phyloP scores from a whole-genome alignment of 1,284 basidiomycete species.

The Tilletia horrida region DNA sequence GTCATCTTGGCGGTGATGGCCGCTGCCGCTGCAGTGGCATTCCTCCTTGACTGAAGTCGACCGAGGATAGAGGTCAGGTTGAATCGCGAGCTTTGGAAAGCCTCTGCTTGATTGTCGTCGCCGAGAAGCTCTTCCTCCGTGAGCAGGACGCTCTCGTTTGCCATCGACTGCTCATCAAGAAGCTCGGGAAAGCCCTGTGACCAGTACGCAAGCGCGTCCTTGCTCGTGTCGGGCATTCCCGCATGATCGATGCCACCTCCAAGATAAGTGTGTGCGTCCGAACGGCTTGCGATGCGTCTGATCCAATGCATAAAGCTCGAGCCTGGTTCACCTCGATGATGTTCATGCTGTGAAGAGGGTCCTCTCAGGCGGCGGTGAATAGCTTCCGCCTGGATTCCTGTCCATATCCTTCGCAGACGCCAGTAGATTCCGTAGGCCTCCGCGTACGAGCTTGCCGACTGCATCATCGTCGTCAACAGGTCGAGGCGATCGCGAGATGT shows the following conservation, averaged over 20 bases:
- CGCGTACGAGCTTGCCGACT: constrained; percentile 2
- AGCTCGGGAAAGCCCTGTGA: background rate
- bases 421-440: constrained; percentile 7
- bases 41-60: background rate
- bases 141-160: constrained; percentile 1
- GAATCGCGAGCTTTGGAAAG: constrained; percentile 9
- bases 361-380: background rate
- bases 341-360: background rate
- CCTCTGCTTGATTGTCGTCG: background rate
- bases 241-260: background rate
- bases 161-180: background rate
- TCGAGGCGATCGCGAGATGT: background rate
- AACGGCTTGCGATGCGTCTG: background rate
- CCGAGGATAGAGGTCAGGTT: constrained; percentile 5
- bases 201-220: constrained; percentile 1
- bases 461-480: background rate
- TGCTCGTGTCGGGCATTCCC: background rate
- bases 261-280: background rate
- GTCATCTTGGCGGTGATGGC: background rate
- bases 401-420: constrained; percentile 4
- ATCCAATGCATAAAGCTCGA: too few species aligned
- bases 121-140: constrained; percentile 5
- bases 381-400: background rate
- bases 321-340: background rate
- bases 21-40: background rate